phyloP scores from a whole-genome alignment of 1,284 basidiomycete species.

The Ganoderma meredithae region DNA sequence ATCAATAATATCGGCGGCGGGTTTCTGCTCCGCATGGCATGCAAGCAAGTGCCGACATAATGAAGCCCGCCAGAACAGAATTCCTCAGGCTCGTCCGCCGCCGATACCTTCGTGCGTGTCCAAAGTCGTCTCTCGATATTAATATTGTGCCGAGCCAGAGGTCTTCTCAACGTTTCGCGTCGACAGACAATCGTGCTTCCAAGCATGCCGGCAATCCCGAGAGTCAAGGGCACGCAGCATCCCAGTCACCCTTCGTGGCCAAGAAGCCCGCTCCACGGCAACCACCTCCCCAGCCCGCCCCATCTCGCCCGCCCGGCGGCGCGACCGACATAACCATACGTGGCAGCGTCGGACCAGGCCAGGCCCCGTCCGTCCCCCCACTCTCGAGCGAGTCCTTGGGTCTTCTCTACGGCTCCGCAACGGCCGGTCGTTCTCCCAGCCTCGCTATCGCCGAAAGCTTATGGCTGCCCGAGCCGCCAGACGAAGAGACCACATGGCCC shows the following conservation, averaged over 20 bases:
- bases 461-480: not conserved
- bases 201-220: not conserved
- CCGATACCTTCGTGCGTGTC: not conserved
- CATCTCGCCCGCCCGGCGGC: not conserved
- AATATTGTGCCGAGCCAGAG: not conserved
- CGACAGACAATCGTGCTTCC: not conserved
- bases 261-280: not conserved
- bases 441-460: constrained; percentile 12
- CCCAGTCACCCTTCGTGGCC: not conserved
- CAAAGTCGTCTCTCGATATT: not conserved
- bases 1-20: not conserved
- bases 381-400: not conserved
- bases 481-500: constrained; percentile 4
- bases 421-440: not conserved
- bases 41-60: not conserved
- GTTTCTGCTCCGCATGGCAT: constrained; percentile 1
- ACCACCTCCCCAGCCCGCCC: not conserved
- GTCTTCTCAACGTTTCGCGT: not conserved
- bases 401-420: constrained; percentile 2
- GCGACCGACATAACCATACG: not conserved
- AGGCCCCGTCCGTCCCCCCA: not conserved
- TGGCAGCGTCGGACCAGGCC: not conserved
- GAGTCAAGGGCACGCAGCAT: not conserved
- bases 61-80: not conserved
- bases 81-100: not conserved